phyloP scores from a whole-genome alignment of 2,329 filamentous ascomycete genomes.

The Neonectria sp. region DNA sequence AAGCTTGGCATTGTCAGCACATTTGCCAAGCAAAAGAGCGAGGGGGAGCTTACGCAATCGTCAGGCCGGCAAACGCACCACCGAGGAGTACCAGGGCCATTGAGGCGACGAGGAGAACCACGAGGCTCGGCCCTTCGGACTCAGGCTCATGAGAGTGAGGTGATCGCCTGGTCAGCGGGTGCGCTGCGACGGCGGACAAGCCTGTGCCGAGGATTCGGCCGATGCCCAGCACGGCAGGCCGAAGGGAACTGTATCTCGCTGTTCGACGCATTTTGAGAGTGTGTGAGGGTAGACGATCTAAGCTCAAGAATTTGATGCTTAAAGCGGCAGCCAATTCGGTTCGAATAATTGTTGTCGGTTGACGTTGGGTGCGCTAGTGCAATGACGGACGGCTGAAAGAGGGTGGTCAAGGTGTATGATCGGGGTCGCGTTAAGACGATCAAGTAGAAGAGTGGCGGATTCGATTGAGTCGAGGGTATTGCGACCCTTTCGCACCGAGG shows the following conservation, averaged over 20 bases:
- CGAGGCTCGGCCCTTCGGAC: slow-evolving; percentile 75
- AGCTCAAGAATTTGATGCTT: slow-evolving; percentile 17
- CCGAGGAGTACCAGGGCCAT: slow-evolving; percentile 87
- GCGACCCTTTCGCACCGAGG: slow-evolving; percentile 40
- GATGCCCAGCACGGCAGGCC: slow-evolving; percentile 67
- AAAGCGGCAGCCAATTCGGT: slow-evolving; percentile 9
- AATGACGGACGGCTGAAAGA: neutral
- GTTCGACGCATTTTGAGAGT: slow-evolving; percentile 47
- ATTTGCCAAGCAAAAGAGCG: slow-evolving; percentile 31
- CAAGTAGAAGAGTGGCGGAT: neutral
- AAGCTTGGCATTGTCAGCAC: slow-evolving; percentile 56
- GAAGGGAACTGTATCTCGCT: slow-evolving; percentile 57
- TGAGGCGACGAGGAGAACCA: slow-evolving; percentile 86
- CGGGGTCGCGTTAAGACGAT: neutral
- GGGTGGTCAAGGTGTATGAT: neutral
- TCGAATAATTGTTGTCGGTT: neutral
- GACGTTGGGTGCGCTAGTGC: neutral
- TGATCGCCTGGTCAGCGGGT: slow-evolving; percentile 56
- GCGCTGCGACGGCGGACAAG: slow-evolving; percentile 64
- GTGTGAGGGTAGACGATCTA: slow-evolving; percentile 7
- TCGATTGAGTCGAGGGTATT: slow-evolving; percentile 15
- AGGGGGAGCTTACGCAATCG: slow-evolving; percentile 77
- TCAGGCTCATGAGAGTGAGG: slow-evolving; percentile 64
- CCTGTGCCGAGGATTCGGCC: slow-evolving; percentile 66
- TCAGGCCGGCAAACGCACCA: slow-evolving; percentile 94